Conservation (phyloP, 116 monocot species). For the Iris pallida region DNA sequence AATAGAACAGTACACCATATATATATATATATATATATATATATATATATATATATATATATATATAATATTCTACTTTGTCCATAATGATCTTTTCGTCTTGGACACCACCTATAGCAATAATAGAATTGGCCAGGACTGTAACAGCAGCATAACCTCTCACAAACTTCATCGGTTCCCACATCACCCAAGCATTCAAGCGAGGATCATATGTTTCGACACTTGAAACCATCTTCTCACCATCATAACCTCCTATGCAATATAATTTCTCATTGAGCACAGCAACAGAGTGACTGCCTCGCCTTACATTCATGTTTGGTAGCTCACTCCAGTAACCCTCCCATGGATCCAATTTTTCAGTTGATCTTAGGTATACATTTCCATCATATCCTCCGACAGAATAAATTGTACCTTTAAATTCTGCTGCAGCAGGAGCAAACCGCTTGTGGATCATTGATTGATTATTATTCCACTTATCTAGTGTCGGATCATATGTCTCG, state of each 20-base stretch:
- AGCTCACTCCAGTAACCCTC: too few species aligned
- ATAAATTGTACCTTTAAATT: conserved; percentile 58
- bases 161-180: conserved; percentile 29
- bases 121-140: conserved; percentile 31
- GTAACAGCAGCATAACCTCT: conserved; percentile 53
- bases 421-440: conserved; percentile 56
- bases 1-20: too few species aligned
- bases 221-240: conserved; percentile 15
- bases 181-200: conserved; percentile 15
- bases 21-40: too few species aligned
- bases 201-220: conserved; percentile 27
- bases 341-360: too few species aligned
- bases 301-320: conserved; percentile 9
- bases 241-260: conserved; percentile 18
- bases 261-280: conserved; percentile 57
- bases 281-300: conserved; percentile 53
- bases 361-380: conserved; percentile 23
- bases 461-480: conserved; percentile 54
- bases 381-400: conserved; percentile 73
- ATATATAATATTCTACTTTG: too few species aligned
- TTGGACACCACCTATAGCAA: conserved; percentile 49
- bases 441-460: conserved; percentile 73
- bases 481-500: conserved; percentile 76
- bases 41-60: too few species aligned
- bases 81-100: conserved; percentile 19